These are phyloP conservation scores for Aschersonia sp. DNA, from an alignment of 2,329 filamentous ascomycete species.

Conservation along the genomic window DNA sequence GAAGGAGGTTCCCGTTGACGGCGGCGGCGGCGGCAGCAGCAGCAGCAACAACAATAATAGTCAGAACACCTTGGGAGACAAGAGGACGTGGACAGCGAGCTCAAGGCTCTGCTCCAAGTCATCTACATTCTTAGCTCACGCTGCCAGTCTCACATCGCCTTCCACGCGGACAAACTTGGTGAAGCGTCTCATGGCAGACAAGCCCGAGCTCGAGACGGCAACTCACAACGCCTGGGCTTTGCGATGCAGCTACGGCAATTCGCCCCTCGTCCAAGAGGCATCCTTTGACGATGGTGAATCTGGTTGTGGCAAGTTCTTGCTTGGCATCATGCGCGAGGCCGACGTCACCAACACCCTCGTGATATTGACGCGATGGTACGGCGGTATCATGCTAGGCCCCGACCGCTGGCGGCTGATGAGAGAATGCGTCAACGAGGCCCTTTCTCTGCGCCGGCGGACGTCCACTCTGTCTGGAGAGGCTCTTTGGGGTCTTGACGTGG, in stretches of 20 bases:
- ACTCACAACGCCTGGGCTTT: constrained; percentile 43
- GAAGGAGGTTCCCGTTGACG: too few relatives aligned
- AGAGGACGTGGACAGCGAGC: constrained; percentile 34
- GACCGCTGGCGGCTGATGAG: constrained; percentile 51
- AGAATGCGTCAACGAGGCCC: constrained; percentile 37
- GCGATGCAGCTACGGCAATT: constrained; percentile 19
- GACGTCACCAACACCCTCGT: constrained; percentile 37
- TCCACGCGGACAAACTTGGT: constrained; percentile 29
- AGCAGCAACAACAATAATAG: constrained; percentile 4
- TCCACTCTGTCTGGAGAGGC: constrained; percentile 30
- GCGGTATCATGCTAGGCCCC: constrained; percentile 44
- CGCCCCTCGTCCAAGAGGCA: constrained; percentile 29
- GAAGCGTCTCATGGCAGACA: constrained; percentile 30
- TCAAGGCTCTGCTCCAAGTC: constrained; percentile 33
- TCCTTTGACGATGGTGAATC: constrained; percentile 48
- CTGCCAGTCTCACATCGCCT: constrained; percentile 19
- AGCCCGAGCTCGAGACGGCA: constrained; percentile 36
- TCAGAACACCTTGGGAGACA: constrained; percentile 7
- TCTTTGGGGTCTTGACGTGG: constrained; percentile 45
- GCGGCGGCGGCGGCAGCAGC: too few relatives aligned
- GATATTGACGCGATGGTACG: constrained; percentile 48
- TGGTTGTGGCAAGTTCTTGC: constrained; percentile 41
- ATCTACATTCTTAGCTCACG: constrained; percentile 44
- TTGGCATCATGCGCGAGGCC: constrained; percentile 37
- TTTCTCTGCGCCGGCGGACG: constrained; percentile 32